Percentiles rank a stretch among this genome's conserved stretches.
Conservation (phyloP, 768 basidiomycete species). For the Lentinula raphanica region DNA sequence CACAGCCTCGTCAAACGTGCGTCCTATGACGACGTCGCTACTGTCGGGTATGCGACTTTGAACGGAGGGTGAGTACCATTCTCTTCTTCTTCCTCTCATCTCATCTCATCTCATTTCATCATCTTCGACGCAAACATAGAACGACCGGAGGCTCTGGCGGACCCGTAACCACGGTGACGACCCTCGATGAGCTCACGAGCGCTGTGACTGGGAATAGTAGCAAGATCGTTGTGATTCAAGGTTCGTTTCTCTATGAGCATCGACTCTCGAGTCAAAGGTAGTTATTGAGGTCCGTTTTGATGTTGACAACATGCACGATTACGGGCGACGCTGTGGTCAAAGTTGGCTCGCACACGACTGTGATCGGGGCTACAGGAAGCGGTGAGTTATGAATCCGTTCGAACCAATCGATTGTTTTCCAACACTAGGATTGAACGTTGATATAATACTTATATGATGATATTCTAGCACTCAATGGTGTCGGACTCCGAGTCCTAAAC, state of each 20-base stretch:
- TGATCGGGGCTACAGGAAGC: slow-evolving; percentile 35
- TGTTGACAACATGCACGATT: slow-evolving; percentile 28
- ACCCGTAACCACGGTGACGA: slow-evolving; percentile 36
- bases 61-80: slow-evolving; percentile 17
- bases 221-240: slow-evolving; percentile 41
- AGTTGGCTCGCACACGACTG: slow-evolving; percentile 39
- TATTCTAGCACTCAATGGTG: slow-evolving; percentile 39
- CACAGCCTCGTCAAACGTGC: slow-evolving; percentile 28
- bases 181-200: slow-evolving; percentile 33
- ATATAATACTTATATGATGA: no score
- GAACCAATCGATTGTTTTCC: background rate
- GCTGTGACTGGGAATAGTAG: slow-evolving; percentile 36
- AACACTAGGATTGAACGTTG: background rate
- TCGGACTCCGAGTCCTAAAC: slow-evolving; percentile 40
- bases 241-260: slow-evolving; percentile 13
- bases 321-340: slow-evolving; percentile 38
- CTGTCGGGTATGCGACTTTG: slow-evolving; percentile 31
- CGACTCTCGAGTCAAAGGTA: no score
- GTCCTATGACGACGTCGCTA: slow-evolving; percentile 31
- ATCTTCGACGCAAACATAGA: slow-evolving; percentile 17
- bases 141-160: slow-evolving; percentile 42
- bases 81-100: background rate
- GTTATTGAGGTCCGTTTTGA: background rate
- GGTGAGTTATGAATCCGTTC: slow-evolving; percentile 18
- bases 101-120: background rate